A percentile compares a stretch with the other conserved stretches of the same genome.
phyloP scores from a whole-genome alignment of 208 protist genomes.

The Leishmania turanica region DNA sequence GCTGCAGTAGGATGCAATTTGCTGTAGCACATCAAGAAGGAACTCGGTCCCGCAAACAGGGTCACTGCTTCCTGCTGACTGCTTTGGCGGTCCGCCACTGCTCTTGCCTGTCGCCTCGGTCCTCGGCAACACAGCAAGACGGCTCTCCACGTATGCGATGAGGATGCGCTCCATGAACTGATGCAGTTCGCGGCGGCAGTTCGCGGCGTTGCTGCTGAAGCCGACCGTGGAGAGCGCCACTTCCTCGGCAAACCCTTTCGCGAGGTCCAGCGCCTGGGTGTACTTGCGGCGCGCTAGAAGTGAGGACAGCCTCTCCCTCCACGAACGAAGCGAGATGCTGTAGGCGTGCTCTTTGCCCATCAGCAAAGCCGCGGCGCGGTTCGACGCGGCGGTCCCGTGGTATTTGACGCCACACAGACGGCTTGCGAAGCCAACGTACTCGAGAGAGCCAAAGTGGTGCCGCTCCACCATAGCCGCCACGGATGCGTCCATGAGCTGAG shows the following conservation, averaged over 20 bases:
- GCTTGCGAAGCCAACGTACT: slow-evolving; percentile 40
- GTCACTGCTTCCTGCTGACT: neutral
- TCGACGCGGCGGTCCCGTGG: slow-evolving; percentile 39
- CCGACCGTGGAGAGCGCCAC: slow-evolving; percentile 67
- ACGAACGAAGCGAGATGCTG: slow-evolving; percentile 62
- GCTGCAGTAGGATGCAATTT: slow-evolving; percentile 48
- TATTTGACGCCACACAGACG: slow-evolving; percentile 39
- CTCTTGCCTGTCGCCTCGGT: neutral
- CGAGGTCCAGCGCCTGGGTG: slow-evolving; percentile 60
- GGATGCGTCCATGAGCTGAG: slow-evolving; percentile 59
- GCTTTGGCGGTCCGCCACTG: neutral
- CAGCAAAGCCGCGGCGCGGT: slow-evolving; percentile 34
- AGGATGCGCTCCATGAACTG: slow-evolving; percentile 53
- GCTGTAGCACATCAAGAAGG: slow-evolving; percentile 13
- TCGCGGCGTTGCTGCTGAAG: slow-evolving; percentile 34
- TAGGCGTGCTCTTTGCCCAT: slow-evolving; percentile 43
- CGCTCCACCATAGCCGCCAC: slow-evolving; percentile 63
- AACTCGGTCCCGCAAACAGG: neutral
- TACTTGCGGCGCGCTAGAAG: slow-evolving; percentile 48
- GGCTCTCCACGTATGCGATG: slow-evolving; percentile 37
- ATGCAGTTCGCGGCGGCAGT: slow-evolving; percentile 42
- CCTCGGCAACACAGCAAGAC: neutral
- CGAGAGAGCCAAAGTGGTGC: slow-evolving; percentile 32
- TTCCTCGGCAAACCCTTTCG: slow-evolving; percentile 60
- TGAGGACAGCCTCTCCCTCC: slow-evolving; percentile 60